These are phyloP conservation scores for Zelopaecilomyces penicillatus DNA, from an alignment of 2,329 filamentous ascomycete species.

Conservation along the genomic window DNA sequence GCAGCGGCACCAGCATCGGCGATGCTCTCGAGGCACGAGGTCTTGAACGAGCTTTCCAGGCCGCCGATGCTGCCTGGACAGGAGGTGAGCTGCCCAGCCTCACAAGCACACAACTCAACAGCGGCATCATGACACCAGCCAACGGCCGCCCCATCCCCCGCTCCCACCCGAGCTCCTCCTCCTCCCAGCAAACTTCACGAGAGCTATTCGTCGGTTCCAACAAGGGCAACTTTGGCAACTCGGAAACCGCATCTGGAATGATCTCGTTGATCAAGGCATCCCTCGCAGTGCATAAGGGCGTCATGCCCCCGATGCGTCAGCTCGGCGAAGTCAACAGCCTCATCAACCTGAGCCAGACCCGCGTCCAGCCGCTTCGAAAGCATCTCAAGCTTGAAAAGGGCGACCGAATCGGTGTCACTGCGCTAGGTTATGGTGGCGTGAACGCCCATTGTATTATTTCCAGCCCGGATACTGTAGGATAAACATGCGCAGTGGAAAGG, in stretches of 20 bases:
- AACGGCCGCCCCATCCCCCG: no score
- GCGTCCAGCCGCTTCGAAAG: not conserved
- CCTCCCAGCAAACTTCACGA: not conserved
- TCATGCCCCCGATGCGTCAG: not conserved
- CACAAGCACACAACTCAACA: no score
- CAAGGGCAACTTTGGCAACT: not conserved
- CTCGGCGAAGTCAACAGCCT: not conserved
- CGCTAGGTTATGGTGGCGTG: not conserved
- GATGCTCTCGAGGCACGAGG: conserved; percentile 56
- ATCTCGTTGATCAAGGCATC: not conserved
- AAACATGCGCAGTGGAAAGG: no score
- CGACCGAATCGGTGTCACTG: not conserved
- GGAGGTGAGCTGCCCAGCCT: no score
- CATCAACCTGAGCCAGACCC: not conserved
- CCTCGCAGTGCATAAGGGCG: not conserved
- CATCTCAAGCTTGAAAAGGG: not conserved
- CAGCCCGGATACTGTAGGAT: not conserved
- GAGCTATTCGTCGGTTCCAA: not conserved
- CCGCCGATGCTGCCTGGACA: no score
- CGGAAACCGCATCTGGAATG: not conserved
- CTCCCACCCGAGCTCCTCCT: not conserved
- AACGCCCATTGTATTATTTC: not conserved
- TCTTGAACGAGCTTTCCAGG: not conserved
- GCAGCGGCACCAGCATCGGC: conserved; percentile 78
- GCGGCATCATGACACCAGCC: no score